Conservation (phyloP, 495 filamentous ascomycete species). For the Parathielavia appendiculata region DNA sequence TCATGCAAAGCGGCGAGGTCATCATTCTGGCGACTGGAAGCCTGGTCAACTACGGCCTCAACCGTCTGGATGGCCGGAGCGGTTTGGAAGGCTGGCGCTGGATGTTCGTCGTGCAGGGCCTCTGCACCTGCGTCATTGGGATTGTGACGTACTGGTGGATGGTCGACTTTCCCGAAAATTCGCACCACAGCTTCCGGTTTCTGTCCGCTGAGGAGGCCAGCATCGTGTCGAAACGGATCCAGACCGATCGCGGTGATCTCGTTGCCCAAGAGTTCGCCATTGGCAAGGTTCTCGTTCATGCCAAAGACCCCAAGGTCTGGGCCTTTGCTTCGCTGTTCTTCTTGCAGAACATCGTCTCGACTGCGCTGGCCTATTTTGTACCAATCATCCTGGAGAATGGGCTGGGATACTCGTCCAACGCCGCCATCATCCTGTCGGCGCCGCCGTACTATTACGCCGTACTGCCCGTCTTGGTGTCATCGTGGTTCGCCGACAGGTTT, state of each 20-base stretch:
- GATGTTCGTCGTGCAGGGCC: slow-evolving; percentile 67
- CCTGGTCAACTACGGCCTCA: slow-evolving; percentile 68
- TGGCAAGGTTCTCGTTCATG: slow-evolving; percentile 54
- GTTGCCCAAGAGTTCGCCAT: slow-evolving; percentile 56
- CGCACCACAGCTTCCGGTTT: slow-evolving; percentile 57
- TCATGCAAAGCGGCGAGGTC: slow-evolving; percentile 65
- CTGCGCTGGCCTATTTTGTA: slow-evolving; percentile 62
- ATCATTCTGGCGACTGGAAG: slow-evolving; percentile 63
- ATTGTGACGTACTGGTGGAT: slow-evolving; percentile 73
- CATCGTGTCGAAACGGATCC: slow-evolving; percentile 54
- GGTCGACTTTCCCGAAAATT: slow-evolving; percentile 71
- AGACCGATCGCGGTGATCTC: slow-evolving; percentile 62
- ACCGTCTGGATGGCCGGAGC: slow-evolving; percentile 54
- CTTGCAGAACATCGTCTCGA: slow-evolving; percentile 66
- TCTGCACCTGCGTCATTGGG: slow-evolving; percentile 60
- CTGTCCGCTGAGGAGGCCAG: slow-evolving; percentile 54
- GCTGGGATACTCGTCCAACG: slow-evolving; percentile 63
- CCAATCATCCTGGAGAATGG: slow-evolving; percentile 67
- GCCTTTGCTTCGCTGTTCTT: slow-evolving; percentile 71
- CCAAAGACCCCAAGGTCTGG: slow-evolving; percentile 65
- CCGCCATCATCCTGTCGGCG: slow-evolving; percentile 65
- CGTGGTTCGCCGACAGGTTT: slow-evolving; percentile 61
- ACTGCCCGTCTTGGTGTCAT: slow-evolving; percentile 65
- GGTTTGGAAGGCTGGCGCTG: slow-evolving; percentile 68
- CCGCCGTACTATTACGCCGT: slow-evolving; percentile 75